Conservation (phyloP, 805 yeast genomes). For the Candida nonsorbophila region DNA sequence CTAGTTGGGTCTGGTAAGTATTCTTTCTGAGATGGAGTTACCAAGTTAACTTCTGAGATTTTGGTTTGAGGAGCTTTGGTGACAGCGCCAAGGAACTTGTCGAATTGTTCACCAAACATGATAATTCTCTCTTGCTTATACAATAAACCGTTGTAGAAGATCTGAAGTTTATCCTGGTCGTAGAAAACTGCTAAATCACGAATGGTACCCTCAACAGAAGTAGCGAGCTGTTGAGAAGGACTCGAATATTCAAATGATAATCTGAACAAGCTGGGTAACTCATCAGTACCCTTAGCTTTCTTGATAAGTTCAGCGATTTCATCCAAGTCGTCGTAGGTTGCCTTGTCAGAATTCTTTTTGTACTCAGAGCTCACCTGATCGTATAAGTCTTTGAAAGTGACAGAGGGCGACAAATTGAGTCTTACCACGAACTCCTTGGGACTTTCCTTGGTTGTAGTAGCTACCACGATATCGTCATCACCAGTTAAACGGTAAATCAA, state of each 20-base stretch:
- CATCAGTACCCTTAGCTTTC: conserved; percentile 43
- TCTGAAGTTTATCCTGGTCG: conserved; percentile 27
- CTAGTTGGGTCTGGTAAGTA: conserved; percentile 82
- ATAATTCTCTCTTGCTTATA: conserved; percentile 66
- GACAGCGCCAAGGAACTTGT: conserved; percentile 39
- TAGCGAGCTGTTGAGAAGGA: conserved; percentile 35
- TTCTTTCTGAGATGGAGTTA: conserved; percentile 58
- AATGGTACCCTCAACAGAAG: conserved; percentile 48
- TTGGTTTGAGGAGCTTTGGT: conserved; percentile 29
- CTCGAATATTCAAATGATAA: conserved; percentile 49
- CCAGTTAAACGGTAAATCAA: conserved; percentile 81
- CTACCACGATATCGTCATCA: conserved; percentile 88
- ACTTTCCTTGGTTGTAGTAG: conserved; percentile 46
- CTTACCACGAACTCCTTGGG: conserved; percentile 54
- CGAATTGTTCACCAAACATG: conserved; percentile 68
- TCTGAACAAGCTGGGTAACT: conserved; percentile 60
- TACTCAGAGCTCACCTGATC: conserved; percentile 40
- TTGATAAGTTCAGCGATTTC: conserved; percentile 53
- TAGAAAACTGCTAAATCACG: conserved; percentile 59
- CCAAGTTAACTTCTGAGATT: conserved; percentile 59
- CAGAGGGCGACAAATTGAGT: conserved; percentile 49
- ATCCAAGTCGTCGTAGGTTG: conserved; percentile 43
- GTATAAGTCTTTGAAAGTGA: conserved; percentile 51
- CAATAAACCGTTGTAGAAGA: conserved; percentile 71
- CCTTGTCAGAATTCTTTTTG: conserved; percentile 25